phyloP scores from a whole-genome alignment of 768 basidiomycete genomes.

The Pleurotus platypus region DNA sequence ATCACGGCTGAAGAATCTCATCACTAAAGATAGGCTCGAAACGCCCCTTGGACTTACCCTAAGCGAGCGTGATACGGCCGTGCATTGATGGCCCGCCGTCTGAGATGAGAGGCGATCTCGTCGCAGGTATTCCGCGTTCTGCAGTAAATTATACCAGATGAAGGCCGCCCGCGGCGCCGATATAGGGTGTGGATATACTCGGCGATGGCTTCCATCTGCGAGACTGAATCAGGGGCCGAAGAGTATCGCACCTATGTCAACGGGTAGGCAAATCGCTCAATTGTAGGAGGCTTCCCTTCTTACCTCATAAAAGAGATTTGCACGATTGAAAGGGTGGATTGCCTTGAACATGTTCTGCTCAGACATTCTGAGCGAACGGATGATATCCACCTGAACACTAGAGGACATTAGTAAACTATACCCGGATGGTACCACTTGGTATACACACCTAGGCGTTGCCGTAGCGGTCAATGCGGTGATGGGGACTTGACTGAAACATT shows the following conservation, averaged over 20 bases:
- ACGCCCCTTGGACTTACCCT: slow-evolving; percentile 18
- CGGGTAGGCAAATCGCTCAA: background rate
- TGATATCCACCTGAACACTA: slow-evolving; percentile 76
- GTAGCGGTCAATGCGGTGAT: slow-evolving; percentile 89
- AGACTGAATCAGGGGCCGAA: slow-evolving; percentile 42
- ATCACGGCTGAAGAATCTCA: slow-evolving; percentile 28
- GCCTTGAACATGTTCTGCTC: slow-evolving; percentile 54
- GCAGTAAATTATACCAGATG: slow-evolving; percentile 79
- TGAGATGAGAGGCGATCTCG: slow-evolving; percentile 59
- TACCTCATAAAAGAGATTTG: slow-evolving; percentile 82
- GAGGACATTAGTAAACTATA: background rate
- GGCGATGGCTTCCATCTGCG: slow-evolving; percentile 61
- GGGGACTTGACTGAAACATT: slow-evolving; percentile 63
- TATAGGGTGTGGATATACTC: slow-evolving; percentile 67
- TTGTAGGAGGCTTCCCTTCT: background rate
- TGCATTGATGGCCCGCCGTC: slow-evolving; percentile 62
- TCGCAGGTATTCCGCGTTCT: slow-evolving; percentile 66
- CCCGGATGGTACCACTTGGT: background rate
- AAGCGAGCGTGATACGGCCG: slow-evolving; percentile 76
- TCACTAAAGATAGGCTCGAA: background rate
- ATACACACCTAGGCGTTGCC: slow-evolving; percentile 62
- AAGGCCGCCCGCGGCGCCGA: slow-evolving; percentile 50
- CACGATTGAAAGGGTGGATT: slow-evolving; percentile 77
- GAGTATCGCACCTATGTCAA: slow-evolving; percentile 57
- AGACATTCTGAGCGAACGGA: slow-evolving; percentile 60